Conservation (phyloP, 2,329 filamentous ascomycete genomes). For the Neonectria ditissima region DNA sequence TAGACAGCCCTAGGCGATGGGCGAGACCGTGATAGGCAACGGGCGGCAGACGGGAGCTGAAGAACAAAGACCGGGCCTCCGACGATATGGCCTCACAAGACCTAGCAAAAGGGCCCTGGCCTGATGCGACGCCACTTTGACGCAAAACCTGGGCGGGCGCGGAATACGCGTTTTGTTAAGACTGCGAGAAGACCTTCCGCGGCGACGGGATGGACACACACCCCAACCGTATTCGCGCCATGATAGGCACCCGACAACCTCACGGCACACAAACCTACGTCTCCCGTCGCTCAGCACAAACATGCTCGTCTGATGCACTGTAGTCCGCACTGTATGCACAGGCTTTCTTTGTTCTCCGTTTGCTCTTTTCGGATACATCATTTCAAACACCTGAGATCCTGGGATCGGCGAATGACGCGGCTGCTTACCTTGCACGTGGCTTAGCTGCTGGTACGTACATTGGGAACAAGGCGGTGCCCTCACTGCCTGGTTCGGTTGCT, state of each 20-base stretch:
- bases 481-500: neutral
- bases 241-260: neutral
- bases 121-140: slow-evolving; percentile 41
- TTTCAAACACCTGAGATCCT: neutral
- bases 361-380: neutral
- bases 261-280: neutral
- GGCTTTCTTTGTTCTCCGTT: neutral
- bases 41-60: neutral
- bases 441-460: neutral
- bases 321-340: neutral
- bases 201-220: slow-evolving; percentile 7
- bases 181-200: neutral
- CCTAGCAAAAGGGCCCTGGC: slow-evolving; percentile 14
- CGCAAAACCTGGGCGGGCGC: slow-evolving; percentile 29
- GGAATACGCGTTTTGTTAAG: slow-evolving; percentile 10
- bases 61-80: neutral
- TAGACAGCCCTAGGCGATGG: neutral
- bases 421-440: neutral
- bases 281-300: neutral
- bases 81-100: neutral
- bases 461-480: neutral
- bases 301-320: neutral
- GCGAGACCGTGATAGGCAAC: neutral
- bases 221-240: slow-evolving; percentile 3
- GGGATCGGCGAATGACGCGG: neutral